These are phyloP conservation scores for Diaporthe sp. DNA, from an alignment of 2,329 filamentous ascomycete genomes.

Conservation along the genomic window DNA sequence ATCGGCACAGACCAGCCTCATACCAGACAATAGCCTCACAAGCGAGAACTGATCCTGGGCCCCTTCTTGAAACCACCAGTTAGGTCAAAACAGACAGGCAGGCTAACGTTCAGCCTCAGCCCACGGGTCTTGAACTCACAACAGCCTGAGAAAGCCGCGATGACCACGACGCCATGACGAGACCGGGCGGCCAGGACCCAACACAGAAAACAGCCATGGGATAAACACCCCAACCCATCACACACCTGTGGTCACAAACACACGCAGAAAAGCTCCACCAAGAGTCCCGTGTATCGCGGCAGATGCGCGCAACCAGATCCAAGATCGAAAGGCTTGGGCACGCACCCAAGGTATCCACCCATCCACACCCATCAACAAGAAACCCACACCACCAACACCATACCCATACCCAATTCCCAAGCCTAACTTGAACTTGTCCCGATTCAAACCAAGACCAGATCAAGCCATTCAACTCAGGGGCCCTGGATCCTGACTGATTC, in stretches of 20 bases:
- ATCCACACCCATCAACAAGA: not conserved
- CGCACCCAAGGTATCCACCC: not conserved
- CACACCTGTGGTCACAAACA: not conserved
- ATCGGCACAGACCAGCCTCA: too few species aligned
- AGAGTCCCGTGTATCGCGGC: not conserved
- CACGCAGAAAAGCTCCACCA: not conserved
- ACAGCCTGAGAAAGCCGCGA: too few species aligned
- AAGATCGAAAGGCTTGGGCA: not conserved
- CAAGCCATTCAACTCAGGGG: not conserved
- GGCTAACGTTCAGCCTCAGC: not conserved
- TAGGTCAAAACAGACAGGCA: not conserved
- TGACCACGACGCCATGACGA: not conserved
- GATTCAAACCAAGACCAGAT: not conserved
- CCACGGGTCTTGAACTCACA: not conserved
- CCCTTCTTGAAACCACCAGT: not conserved
- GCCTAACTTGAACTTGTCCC: not conserved
- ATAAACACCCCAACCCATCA: not conserved
- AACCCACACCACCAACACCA: not conserved
- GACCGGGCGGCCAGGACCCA: not conserved
- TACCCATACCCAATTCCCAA: not conserved
- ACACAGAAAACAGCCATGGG: not conserved
- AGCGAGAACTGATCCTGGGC: not conserved
- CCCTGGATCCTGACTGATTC: too few species aligned
- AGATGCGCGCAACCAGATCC: not conserved
- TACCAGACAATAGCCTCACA: not conserved